Percentiles rank a stretch among this genome's conserved stretches.
These are phyloP conservation scores for Nicotiana rustica DNA, from an alignment of 305 asterid genomes.

Conservation along the genomic window DNA sequence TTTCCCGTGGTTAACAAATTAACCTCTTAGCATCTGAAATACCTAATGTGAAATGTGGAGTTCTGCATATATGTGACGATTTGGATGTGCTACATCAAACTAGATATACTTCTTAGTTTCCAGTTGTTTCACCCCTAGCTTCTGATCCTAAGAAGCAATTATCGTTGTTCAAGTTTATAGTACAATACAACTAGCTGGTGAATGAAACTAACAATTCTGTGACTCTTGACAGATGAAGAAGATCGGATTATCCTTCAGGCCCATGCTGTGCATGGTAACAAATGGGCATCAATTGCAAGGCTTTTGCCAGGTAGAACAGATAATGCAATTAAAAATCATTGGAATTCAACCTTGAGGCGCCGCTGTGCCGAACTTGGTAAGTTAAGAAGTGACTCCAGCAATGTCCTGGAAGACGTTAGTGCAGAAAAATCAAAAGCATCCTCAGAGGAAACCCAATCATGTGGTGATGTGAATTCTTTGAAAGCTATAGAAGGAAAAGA, in stretches of 20 bases:
- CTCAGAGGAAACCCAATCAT: conserved; percentile 81
- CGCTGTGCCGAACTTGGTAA: conserved; percentile 54
- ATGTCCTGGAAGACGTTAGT: conserved; percentile 53
- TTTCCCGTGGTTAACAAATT: background rate
- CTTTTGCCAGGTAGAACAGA: conserved; percentile 96
- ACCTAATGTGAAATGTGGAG: background rate
- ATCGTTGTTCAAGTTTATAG: background rate
- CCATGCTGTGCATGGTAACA: conserved; percentile 86
- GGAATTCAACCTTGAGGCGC: conserved; percentile 89
- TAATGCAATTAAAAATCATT: conserved; percentile 93
- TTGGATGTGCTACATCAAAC: conserved; percentile 1
- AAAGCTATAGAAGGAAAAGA: conserved; percentile 66
- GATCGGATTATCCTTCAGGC: conserved; percentile 80
- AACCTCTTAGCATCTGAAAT: background rate
- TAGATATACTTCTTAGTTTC: background rate
- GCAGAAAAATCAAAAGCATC: conserved; percentile 73
- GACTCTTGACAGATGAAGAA: conserved; percentile 72
- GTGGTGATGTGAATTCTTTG: conserved; percentile 65
- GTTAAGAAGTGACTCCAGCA: conserved; percentile 48
- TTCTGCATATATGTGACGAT: background rate
- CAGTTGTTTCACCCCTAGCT: background rate
- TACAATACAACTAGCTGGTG: background rate
- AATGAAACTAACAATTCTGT: conserved; percentile 39
- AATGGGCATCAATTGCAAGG: conserved; percentile 96
- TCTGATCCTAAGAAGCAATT: background rate